Percentiles rank a stretch among this genome's conserved stretches.
phyloP scores from a whole-genome alignment of 768 basidiomycete species.

The Pleurotus sapidus region DNA sequence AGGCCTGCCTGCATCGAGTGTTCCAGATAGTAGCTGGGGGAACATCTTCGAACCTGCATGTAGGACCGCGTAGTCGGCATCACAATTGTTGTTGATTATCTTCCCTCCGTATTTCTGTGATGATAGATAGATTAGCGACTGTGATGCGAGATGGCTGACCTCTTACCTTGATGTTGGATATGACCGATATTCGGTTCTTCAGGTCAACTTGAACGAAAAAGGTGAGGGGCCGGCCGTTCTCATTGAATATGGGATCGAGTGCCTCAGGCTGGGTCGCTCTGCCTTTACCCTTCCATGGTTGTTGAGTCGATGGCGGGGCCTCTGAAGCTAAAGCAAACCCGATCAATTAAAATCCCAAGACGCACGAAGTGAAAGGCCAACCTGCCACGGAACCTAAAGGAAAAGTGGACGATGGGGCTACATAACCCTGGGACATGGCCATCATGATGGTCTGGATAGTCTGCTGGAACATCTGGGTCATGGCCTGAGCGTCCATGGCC shows the following conservation, averaged over 20 bases:
- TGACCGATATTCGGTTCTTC: conserved; percentile 45
- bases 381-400: too few species aligned
- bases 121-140: background rate
- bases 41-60: conserved; percentile 46
- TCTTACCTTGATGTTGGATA: conserved; percentile 60
- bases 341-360: too few species aligned
- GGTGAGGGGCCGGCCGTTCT: conserved; percentile 38
- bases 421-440: too few species aligned
- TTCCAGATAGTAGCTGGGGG: conserved; percentile 36
- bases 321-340: too few species aligned
- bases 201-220: conserved; percentile 75
- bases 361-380: too few species aligned
- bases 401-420: too few species aligned
- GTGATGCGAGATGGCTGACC: background rate
- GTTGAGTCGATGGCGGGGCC: too few species aligned
- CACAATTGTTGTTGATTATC: conserved; percentile 48
- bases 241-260: conserved; percentile 36
- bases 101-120: conserved; percentile 64
- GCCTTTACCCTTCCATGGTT: too few species aligned
- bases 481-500: too few species aligned
- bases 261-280: background rate
- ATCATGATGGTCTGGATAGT: too few species aligned
- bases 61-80: conserved; percentile 63
- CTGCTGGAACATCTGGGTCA: too few species aligned
- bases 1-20: conserved; percentile 33